Base-by-base conservation (phyloP, 1,284 basidiomycete genomes). In the Sporisorium graminicola region DNA sequence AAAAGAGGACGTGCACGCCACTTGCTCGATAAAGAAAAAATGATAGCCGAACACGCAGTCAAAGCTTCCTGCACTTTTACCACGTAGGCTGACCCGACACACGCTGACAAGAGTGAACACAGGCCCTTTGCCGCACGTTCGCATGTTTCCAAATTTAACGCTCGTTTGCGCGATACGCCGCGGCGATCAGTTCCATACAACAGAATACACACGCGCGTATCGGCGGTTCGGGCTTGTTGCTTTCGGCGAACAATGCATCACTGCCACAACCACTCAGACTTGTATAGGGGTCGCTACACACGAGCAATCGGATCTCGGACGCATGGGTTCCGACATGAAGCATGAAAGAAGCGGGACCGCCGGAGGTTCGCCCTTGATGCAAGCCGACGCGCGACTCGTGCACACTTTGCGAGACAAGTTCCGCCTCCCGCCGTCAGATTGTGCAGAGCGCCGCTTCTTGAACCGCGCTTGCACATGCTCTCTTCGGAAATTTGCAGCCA, bases 81-180 rank as follows among this genome's bases (percentile, higher is more conserved):
- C 3, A 16, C 37, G 37, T 40, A 40, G 37, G 37, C 37, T 40
- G 37, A 40, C 37, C 37, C 37, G 37, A 40, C 18, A 40, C 35
- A 14, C 5, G 35, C 35, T 37, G 35, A 31, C 29, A 14, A n/a
- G 37, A 5, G 5, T 40, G 37, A 40, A 4, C 14, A n/a, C 18
- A 5, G 14, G 47, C 47, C 29, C 47, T 49, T 49, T 2, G 22
- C 26, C 47, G 31, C 16, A 18, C 37, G 14, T 4, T 18, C n/a
- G 6, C 4, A 4, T 29, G 16, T 16, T 47, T 22, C 24, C 33
- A 35, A 35, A 6, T 35, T 35, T 35, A 35, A 35, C 33, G 13
- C 33, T 35, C 46, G 13, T 16, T 47, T 47, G 50, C 50, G 50
- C 50, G 50, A 52, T 52, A 52, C 50, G 50, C 50, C 50, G 50